Conservation (phyloP, 192 early-diverging fungal genomes). For the Podila clonocystis region DNA sequence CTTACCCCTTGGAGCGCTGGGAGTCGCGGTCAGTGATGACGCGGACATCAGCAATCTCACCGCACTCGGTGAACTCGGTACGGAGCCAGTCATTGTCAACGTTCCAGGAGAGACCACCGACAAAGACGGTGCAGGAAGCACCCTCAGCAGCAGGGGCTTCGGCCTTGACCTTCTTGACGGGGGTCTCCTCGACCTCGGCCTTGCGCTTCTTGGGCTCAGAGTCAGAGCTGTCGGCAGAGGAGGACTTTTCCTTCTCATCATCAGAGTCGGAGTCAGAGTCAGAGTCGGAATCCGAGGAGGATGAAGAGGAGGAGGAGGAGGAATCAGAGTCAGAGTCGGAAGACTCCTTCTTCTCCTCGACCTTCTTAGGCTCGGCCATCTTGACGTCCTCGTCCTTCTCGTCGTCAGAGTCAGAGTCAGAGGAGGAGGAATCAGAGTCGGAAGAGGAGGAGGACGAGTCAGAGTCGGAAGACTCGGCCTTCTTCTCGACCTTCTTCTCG, state of each 20-base stretch:
- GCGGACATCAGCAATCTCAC: conserved; percentile 77
- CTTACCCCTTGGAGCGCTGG: conserved; percentile 79
- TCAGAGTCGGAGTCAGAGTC: conserved; percentile 53
- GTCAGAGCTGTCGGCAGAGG: conserved; percentile 26
- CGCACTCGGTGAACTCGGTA: conserved; percentile 70
- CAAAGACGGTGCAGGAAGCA: conserved; percentile 68
- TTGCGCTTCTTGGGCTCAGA: conserved; percentile 62
- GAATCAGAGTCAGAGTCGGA: conserved; percentile 21
- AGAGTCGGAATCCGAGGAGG: conserved; percentile 9
- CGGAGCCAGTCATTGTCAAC: conserved; percentile 72
- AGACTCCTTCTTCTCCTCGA: conserved; percentile 34
- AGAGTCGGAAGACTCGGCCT: conserved; percentile 34
- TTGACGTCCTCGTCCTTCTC: conserved; percentile 46
- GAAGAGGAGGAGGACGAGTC: conserved; percentile 26
- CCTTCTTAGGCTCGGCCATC: conserved; percentile 18
- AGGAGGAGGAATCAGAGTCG: conserved; percentile 17
- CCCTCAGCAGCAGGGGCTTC: conserved; percentile 43
- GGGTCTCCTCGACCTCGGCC: conserved; percentile 53
- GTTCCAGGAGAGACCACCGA: conserved; percentile 81
- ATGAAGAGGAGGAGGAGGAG: conserved; percentile 15
- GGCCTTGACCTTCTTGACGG: conserved; percentile 67
- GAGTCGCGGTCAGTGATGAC: conserved; percentile 80
- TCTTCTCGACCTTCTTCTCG: conserved; percentile 28
- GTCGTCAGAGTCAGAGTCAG: conserved; percentile 52
- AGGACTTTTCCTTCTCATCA: conserved; percentile 51